phyloP scores from a whole-genome alignment of 352 stramenopile species.

The Pythium guiyangense region DNA sequence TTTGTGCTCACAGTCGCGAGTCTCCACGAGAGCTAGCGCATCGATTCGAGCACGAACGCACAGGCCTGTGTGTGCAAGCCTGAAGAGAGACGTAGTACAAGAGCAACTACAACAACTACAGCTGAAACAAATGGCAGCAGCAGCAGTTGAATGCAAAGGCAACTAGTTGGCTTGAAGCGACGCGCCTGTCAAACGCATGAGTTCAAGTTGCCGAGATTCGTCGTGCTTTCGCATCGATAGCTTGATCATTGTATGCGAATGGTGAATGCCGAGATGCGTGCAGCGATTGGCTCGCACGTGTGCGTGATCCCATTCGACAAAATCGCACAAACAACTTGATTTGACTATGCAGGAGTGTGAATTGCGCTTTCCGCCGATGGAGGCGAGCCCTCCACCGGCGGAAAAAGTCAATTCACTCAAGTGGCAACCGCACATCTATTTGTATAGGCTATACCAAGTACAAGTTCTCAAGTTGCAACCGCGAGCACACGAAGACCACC shows the following conservation, averaged over 20 bases:
- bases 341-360: background rate
- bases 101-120: too few relatives aligned
- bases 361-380: background rate
- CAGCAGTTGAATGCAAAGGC: too few relatives aligned
- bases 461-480: background rate
- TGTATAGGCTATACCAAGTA: too few relatives aligned
- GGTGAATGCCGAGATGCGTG: background rate
- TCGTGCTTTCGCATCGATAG: background rate
- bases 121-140: too few relatives aligned
- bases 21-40: slow-evolving; percentile 73
- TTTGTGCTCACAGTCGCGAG: slow-evolving; percentile 84
- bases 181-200: too few relatives aligned
- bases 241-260: background rate
- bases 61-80: too few relatives aligned
- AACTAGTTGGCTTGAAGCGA: background rate
- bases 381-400: slow-evolving; percentile 20
- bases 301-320: too few relatives aligned
- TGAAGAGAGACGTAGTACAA: too few relatives aligned
- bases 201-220: background rate
- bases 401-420: slow-evolving; percentile 21
- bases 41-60: too few relatives aligned
- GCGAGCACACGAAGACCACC: background rate
- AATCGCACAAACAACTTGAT: background rate
- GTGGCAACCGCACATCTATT: background rate
- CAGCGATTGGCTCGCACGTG: too few relatives aligned